Base-by-base conservation (phyloP, 139 green algal genomes). In the Pleodorina starrii region DNA sequence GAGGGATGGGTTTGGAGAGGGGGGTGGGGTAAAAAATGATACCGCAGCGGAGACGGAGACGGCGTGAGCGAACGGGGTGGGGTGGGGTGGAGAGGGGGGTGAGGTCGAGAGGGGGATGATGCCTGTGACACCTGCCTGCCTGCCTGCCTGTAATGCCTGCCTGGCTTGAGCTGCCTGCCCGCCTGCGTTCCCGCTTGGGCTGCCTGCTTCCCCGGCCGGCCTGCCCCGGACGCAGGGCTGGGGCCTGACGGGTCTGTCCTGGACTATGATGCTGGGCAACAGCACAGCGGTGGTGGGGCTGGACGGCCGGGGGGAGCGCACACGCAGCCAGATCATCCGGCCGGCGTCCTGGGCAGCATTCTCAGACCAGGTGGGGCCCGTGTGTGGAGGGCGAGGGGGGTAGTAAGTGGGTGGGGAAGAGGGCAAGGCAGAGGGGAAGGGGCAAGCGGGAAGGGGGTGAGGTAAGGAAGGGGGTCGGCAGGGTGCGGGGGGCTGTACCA, bases 271-370 rank as follows among this genome's bases (percentile, higher is more conserved):
- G 85, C 43, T 95, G 38, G 93, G 91, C 54, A 60, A 63, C 73
- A 91, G 50, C 63, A 88, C 85, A 6, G 76, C 92, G 14, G 71
- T 94, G 79, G 4, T 94, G 54, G 81, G 76, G 51, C 83, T 91
- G 36, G 93, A 95, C 90, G 91, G 63, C 46, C 86, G 93, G 42
- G 87, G 77, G 16, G 91, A 94, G 78, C 89, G 93, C 63, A 94
- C 72, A 1, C 48, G 36, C 36, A 42, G 63, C 25, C 68, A 90
- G 29, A 60, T 92, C 19, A 27, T 92, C 43, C 80, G 59, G 25
- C 77, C 76, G 0, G 82, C 78, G 44, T 68, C 74, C 36, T 92
- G 82, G 77, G 78, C 88, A 0, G 84, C 84, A 6, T 79, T 89
- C 54, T 60, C 87, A 35, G 54, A 89, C 23, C 88, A 87, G 84